Percentiles rank a stretch among this genome's conserved stretches.
These are phyloP conservation scores for Thielaviopsis ethacetica DNA, from an alignment of 2,329 filamentous ascomycete genomes.

Conservation along the genomic window DNA sequence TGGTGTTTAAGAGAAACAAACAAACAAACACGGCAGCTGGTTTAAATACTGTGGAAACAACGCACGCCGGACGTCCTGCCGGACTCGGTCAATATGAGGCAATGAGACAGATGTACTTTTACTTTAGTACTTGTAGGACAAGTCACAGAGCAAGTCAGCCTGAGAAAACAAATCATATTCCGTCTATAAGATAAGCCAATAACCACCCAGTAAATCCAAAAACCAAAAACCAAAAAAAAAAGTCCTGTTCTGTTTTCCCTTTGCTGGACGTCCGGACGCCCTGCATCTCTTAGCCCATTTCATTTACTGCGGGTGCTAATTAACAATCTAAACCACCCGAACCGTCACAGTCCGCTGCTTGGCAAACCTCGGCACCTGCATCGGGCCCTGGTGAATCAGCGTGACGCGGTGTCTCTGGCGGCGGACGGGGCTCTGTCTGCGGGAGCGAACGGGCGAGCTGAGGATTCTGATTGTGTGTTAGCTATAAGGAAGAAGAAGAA, in stretches of 20 bases:
- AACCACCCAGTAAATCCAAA: too few relatives aligned
- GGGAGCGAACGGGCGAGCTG: background rate
- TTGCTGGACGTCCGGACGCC: background rate
- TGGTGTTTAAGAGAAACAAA: too few relatives aligned
- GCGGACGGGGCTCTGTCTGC: slow-evolving; percentile 10
- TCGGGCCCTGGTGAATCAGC: slow-evolving; percentile 14
- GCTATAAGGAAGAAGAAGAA: background rate
- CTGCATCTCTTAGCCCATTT: too few relatives aligned
- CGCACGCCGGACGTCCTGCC: background rate
- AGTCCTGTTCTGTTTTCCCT: background rate
- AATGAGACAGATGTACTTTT: too few relatives aligned
- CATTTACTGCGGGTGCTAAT: too few relatives aligned
- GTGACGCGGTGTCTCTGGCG: slow-evolving; percentile 17
- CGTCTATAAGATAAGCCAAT: too few relatives aligned
- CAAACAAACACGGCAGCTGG: too few relatives aligned
- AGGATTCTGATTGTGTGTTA: background rate
- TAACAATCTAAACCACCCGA: background rate
- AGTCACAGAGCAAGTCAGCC: too few relatives aligned
- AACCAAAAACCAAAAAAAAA: background rate
- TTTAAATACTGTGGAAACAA: background rate
- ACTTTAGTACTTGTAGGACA: too few relatives aligned
- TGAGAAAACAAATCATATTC: background rate
- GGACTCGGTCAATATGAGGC: background rate
- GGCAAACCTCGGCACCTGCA: slow-evolving; percentile 17
- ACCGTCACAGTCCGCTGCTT: slow-evolving; percentile 16